Evolutionary conservation across 768 basidiomycete species (phyloP).

Genomic region (Suillus variegatus): DNA sequence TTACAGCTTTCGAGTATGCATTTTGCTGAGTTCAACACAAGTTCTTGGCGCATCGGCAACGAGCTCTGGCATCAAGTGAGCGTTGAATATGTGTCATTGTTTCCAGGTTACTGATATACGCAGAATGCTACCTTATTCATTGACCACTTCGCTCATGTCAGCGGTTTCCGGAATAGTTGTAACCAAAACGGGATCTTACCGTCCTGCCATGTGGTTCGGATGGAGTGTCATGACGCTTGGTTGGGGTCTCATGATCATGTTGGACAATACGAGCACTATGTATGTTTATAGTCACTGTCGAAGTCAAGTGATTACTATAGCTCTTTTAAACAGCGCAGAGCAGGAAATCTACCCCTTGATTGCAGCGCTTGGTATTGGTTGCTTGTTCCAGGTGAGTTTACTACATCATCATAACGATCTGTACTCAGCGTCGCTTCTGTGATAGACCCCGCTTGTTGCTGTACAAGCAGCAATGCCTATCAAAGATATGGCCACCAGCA

Average conservation of each 20-base stretch:
- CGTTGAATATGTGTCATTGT: neutral
- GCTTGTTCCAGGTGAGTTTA: conserved; percentile 32
- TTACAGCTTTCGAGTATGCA: neutral
- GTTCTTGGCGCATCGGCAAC: conserved; percentile 41
- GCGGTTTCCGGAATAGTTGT: conserved; percentile 29
- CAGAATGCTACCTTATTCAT: conserved; percentile 39
- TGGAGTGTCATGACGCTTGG: conserved; percentile 34
- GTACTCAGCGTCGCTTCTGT: neutral
- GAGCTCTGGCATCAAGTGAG: conserved; percentile 31
- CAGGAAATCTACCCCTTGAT: conserved; percentile 36
- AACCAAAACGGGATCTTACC: conserved; percentile 28
- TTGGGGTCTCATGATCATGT: conserved; percentile 38
- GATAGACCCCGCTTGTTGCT: conserved; percentile 33
- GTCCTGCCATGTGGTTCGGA: conserved; percentile 34
- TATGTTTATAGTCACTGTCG: conserved; percentile 13
- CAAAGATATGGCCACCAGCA: conserved; percentile 44
- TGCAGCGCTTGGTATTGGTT: conserved; percentile 34
- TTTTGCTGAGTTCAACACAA: conserved; percentile 7
- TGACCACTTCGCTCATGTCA: conserved; percentile 25
- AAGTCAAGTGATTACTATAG: neutral
- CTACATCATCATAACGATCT: neutral
- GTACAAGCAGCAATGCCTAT: conserved; percentile 49
- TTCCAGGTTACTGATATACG: conserved; percentile 1
- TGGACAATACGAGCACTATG: conserved; percentile 34
- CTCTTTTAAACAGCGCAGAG: conserved; percentile 21